Conservation (phyloP, 2,329 filamentous ascomycete species). For the Curvularia sp. region DNA sequence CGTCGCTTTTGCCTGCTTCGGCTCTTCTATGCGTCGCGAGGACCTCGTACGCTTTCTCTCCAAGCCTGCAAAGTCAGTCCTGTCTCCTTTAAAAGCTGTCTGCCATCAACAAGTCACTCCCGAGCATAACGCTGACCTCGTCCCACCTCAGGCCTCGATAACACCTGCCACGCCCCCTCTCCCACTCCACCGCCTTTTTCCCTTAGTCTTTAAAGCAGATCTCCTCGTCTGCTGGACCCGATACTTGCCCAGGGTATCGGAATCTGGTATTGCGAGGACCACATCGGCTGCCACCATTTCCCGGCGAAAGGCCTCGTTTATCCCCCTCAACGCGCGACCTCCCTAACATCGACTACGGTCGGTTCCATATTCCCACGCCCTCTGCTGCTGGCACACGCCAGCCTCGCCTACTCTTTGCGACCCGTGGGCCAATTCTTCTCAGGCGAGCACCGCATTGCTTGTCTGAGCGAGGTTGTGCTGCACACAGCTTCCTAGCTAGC, state of each 20-base stretch:
- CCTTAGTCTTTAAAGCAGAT: conserved; percentile 58
- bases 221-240: conserved; percentile 81
- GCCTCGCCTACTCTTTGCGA: conserved; percentile 66
- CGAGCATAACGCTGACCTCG: conserved; percentile 21
- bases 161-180: conserved; percentile 59
- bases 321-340: conserved; percentile 82
- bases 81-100: conserved; percentile 10
- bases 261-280: conserved; percentile 72
- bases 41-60: conserved; percentile 92
- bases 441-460: conserved; percentile 91
- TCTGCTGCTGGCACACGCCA: conserved; percentile 87
- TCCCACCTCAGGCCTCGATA: conserved; percentile 67
- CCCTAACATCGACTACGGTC: conserved; percentile 84
- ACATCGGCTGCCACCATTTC: conserved; percentile 81
- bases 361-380: conserved; percentile 56
- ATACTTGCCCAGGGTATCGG: conserved; percentile 86
- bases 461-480: conserved; percentile 98
- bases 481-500: conserved; percentile 56
- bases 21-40: conserved; percentile 82
- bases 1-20: conserved; percentile 27
- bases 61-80: conserved; percentile 86
- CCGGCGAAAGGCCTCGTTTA: conserved; percentile 79
- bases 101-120: conserved; percentile 5
- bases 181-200: conserved; percentile 32
- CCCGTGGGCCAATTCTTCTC: conserved; percentile 94